A percentile compares a stretch with the other conserved stretches of the same genome.
phyloP scores from a whole-genome alignment of 2,329 filamentous ascomycete genomes.

The Exophiala spinifera region DNA sequence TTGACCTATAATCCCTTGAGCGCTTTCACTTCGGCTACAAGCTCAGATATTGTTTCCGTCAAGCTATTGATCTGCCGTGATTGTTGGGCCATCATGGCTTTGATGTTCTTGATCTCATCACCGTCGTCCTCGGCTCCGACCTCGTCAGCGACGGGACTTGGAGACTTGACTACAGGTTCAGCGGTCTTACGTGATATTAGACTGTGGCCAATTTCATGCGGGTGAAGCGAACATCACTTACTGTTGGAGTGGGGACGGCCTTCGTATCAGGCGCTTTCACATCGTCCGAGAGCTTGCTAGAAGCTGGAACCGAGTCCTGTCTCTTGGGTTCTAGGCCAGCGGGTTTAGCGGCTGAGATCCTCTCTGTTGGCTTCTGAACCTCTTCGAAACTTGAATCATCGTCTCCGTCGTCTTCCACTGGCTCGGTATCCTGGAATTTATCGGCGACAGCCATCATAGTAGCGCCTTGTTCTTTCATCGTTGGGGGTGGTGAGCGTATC shows the following conservation, averaged over 20 bases:
- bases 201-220: neutral
- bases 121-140: neutral
- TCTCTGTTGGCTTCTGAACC: conserved; percentile 67
- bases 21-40: conserved; percentile 28
- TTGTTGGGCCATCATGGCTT: conserved; percentile 30
- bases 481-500: conserved; percentile 57
- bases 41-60: conserved; percentile 27
- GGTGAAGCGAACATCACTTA: neutral
- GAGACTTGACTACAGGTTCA: conserved; percentile 4
- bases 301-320: conserved; percentile 11
- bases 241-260: conserved; percentile 10
- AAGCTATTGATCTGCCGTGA: conserved; percentile 27
- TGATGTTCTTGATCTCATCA: conserved; percentile 29
- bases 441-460: conserved; percentile 82
- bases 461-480: conserved; percentile 78
- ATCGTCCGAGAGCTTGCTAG: conserved; percentile 18
- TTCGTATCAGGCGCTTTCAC: conserved; percentile 5
- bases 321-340: conserved; percentile 16
- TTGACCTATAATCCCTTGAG: conserved; percentile 22
- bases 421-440: conserved; percentile 75
- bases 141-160: conserved; percentile 5
- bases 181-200: conserved; percentile 12
- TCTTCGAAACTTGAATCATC: conserved; percentile 85
- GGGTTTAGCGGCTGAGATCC: conserved; percentile 22
- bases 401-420: conserved; percentile 60